These are phyloP conservation scores for Macrolepiota fuliginosa DNA, from an alignment of 768 basidiomycete genomes.

Conservation along the genomic window DNA sequence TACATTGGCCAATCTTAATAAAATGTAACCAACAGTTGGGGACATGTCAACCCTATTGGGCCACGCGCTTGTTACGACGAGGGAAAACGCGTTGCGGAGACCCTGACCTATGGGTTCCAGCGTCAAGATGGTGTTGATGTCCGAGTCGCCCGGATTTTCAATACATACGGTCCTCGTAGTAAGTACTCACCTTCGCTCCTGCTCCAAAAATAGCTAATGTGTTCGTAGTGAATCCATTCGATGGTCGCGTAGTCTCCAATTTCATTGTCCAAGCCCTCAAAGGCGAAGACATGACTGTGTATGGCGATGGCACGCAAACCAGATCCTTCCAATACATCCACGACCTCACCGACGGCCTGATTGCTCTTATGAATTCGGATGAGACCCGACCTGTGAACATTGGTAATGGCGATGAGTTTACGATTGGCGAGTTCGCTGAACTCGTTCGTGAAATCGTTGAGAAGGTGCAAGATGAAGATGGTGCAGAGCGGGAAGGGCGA, in stretches of 20 bases:
- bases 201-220: conserved; percentile 20
- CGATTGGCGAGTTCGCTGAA: conserved; percentile 91
- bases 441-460: conserved; percentile 91
- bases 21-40: conserved; percentile 63
- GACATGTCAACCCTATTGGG: conserved; percentile 97
- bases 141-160: conserved; percentile 97
- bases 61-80: conserved; percentile 99
- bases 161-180: conserved; percentile 91
- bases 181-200: conserved; percentile 25
- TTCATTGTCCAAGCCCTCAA: conserved; percentile 97
- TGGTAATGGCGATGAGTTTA: conserved; percentile 94
- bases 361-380: conserved; percentile 91
- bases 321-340: conserved; percentile 98
- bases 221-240: conserved; percentile 83
- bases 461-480: conserved; percentile 87
- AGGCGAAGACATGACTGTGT: conserved; percentile 96
- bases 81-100: conserved; percentile 98
- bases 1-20: conserved; percentile 10
- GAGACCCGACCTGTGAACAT: conserved; percentile 96
- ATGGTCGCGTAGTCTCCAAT: conserved; percentile 98
- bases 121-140: conserved; percentile 95
- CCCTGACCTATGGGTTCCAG: conserved; percentile 94
- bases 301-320: conserved; percentile 91
- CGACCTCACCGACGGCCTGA: conserved; percentile 93
- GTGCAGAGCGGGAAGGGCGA: conserved; percentile 44